A percentile compares a stretch with the other conserved stretches of the same genome.
phyloP scores from a whole-genome alignment of 2,329 filamentous ascomycete species.

The Sporothrix globosa region DNA sequence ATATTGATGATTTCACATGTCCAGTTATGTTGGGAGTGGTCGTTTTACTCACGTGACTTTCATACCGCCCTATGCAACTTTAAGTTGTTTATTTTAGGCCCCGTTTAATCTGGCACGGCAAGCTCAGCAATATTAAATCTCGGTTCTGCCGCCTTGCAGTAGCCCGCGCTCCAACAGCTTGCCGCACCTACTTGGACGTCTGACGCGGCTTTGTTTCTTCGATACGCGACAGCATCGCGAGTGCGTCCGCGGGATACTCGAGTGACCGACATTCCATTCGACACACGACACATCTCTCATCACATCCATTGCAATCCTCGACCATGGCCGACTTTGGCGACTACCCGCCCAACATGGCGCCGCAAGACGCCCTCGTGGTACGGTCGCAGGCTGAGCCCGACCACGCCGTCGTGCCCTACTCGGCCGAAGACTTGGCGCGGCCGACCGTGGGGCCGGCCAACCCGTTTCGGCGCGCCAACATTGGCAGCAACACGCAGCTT shows the following conservation, averaged over 20 bases:
- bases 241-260: too few relatives aligned
- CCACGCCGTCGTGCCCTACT: conserved; percentile 66
- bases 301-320: too few relatives aligned
- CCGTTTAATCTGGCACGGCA: background rate
- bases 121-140: conserved; percentile 10
- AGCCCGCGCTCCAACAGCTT: background rate
- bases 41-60: background rate
- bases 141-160: conserved; percentile 19
- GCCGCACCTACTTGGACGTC: background rate
- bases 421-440: conserved; percentile 71
- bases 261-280: background rate
- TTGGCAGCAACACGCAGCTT: conserved; percentile 42
- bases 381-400: conserved; percentile 59
- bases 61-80: background rate
- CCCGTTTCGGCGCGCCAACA: conserved; percentile 64
- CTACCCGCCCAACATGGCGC: conserved; percentile 68
- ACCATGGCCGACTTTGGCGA: conserved; percentile 64
- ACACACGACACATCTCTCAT: too few relatives aligned
- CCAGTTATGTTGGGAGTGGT: background rate
- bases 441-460: conserved; percentile 71
- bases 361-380: conserved; percentile 65
- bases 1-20: background rate
- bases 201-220: background rate
- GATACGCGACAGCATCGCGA: too few relatives aligned
- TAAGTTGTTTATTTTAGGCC: conserved; percentile 5